Evolutionary conservation across 805 yeast genomes (phyloP), one percentile per base, ranked within the genome.

Genomic region (Teunomyces kruisii): DNA sequence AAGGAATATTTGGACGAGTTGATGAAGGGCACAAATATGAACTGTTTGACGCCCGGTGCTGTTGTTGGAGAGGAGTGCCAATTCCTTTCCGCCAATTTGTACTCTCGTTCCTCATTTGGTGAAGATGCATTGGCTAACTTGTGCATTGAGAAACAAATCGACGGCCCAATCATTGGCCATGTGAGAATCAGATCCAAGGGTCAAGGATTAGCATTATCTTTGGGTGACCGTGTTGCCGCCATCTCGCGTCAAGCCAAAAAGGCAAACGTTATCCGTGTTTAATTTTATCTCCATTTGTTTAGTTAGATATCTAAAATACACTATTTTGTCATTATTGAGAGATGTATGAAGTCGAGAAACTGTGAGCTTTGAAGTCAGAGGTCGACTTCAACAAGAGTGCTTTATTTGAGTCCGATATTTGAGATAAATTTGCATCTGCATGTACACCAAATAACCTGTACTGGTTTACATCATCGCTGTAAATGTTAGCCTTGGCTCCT

Each of bases 111-210:
- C 6, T 83, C 96, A 10, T 94, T 94, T 66, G 99, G 99, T 38
- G 99, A 94, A 69, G 97, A 92, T 63, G 98, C 97, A 0, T 76
- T 94, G 59, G 98, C 98, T 45, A 94, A 95, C 62, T 72, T 94
- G 66, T 88, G 96, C 70, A 86, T 94, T 60, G 99, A 95, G 67
- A 84, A 83, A 68, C 81, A 82, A 50, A 70, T 79, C 8, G 77
- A 76, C 46, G 91, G 92, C 9, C 83, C 85, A 43, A 84, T 90
- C 45, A 80, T 87, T 47, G 99, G 99, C 7, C 96, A 91, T 61
- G 96, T 91, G 38, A 83, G 99, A 70, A 91, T 94, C 58, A 83
- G 99, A 70, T 86, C 97, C 13, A 91, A 92, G 79, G 96, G 97
- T 16, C 98, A 95, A 74, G 99, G 99, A 4, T 77, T 95, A 53